Evolutionary conservation across 2,329 filamentous ascomycete species (phyloP).

Genomic region (Neocucurbitaria cava): DNA sequence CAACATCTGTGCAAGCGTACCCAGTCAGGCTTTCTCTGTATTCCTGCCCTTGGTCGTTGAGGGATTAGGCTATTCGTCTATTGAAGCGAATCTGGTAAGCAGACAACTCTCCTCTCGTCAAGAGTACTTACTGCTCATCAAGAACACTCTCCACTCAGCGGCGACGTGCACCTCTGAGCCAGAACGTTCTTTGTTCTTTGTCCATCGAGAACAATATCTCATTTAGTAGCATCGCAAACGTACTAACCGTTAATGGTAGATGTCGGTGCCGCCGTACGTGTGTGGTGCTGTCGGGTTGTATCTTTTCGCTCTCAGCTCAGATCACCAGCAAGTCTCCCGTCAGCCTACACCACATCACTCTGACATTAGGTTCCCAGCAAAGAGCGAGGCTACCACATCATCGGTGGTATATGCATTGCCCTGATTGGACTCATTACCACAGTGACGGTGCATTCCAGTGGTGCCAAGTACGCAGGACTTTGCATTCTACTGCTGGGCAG

Average conservation of each 20-base stretch:
- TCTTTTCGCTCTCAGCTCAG: slow-evolving; percentile 54
- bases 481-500: slow-evolving; percentile 33
- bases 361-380: slow-evolving; percentile 4
- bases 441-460: slow-evolving; percentile 11
- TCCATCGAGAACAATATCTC: too few species aligned
- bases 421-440: slow-evolving; percentile 38
- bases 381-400: slow-evolving; percentile 48
- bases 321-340: slow-evolving; percentile 32
- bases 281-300: slow-evolving; percentile 56
- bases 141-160: too few species aligned
- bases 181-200: too few species aligned
- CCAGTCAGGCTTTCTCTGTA: slow-evolving; percentile 49
- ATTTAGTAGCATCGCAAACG: too few species aligned
- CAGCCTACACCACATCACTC: neutral
- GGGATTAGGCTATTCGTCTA: slow-evolving; percentile 23
- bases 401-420: slow-evolving; percentile 53
- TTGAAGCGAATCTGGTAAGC: slow-evolving; percentile 26
- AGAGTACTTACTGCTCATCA: too few species aligned
- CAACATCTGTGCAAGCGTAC: slow-evolving; percentile 53
- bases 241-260: too few species aligned
- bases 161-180: too few species aligned
- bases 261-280: slow-evolving; percentile 58
- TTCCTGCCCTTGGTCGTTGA: slow-evolving; percentile 58
- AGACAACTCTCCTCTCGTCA: too few species aligned
- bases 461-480: slow-evolving; percentile 22